A percentile compares a stretch with the other conserved stretches of the same genome.
Evolutionary conservation across 2,329 filamentous ascomycete genomes (phyloP).

Genomic region (Fusarium mangiferae): DNA sequence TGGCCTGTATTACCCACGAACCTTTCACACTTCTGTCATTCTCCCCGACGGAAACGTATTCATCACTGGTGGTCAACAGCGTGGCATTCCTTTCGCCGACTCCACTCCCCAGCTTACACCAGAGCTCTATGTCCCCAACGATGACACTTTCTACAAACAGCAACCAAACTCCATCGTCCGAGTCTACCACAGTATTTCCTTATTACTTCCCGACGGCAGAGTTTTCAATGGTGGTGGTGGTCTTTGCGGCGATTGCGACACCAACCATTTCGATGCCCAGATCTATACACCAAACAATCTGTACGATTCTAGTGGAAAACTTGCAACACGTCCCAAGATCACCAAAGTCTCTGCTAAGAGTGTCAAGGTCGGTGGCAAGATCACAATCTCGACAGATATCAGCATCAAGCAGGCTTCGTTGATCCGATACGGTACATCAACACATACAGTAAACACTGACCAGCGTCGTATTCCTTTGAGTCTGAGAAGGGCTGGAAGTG

Average conservation of each 20-base stretch:
- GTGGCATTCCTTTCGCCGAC: conserved; percentile 13
- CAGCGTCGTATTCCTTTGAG: conserved; percentile 31
- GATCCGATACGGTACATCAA: conserved; percentile 28
- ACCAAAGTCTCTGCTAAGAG: not conserved
- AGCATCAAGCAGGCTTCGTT: conserved; percentile 4
- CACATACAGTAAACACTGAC: conserved; percentile 35
- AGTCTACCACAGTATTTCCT: conserved; percentile 18
- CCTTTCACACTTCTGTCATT: conserved; percentile 58
- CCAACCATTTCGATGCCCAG: conserved; percentile 34
- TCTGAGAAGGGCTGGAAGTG: not conserved
- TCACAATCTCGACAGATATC: not conserved
- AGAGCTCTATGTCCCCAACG: conserved; percentile 9
- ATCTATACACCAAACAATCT: conserved; percentile 29
- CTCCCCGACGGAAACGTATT: conserved; percentile 61
- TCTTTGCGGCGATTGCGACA: not conserved
- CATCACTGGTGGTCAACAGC: conserved; percentile 55
- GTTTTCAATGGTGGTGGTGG: conserved; percentile 26
- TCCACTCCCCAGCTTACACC: conserved; percentile 15
- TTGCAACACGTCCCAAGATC: conserved; percentile 14
- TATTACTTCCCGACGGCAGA: conserved; percentile 12
- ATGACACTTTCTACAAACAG: conserved; percentile 21
- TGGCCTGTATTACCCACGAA: conserved; percentile 43
- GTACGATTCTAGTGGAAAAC: not conserved
- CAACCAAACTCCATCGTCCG: conserved; percentile 14
- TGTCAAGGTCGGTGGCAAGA: not conserved